Percentiles rank a stretch among this genome's conserved stretches.
These are phyloP conservation scores for Penicillium psychrosexuale DNA, from an alignment of 2,329 filamentous ascomycete genomes.

Conservation along the genomic window DNA sequence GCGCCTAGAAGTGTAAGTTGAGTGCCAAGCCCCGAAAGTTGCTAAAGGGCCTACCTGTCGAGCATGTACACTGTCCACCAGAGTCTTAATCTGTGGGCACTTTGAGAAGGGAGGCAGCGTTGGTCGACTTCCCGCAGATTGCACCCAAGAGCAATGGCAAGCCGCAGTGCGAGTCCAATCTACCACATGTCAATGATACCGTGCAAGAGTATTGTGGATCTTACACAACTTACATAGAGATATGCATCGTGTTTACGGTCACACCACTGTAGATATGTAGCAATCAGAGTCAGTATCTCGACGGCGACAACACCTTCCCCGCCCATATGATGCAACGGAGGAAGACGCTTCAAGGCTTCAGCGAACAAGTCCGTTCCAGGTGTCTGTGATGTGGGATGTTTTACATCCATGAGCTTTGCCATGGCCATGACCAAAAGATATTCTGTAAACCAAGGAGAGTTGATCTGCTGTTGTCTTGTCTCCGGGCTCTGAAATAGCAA, in stretches of 20 bases:
- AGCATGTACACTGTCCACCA: slow-evolving; percentile 28
- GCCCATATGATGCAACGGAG: slow-evolving; percentile 16
- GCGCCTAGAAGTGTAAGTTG: slow-evolving; percentile 11
- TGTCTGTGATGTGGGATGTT: slow-evolving; percentile 15
- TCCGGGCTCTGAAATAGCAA: slow-evolving; percentile 16
- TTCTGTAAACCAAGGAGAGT: slow-evolving; percentile 20
- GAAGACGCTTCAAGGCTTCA: slow-evolving; percentile 16
- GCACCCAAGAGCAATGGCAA: slow-evolving; percentile 21
- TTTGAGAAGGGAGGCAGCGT: slow-evolving; percentile 19
- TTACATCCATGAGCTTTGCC: slow-evolving; percentile 24
- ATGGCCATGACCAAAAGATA: slow-evolving; percentile 27
- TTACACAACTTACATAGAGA: slow-evolving; percentile 13
- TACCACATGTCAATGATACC: neutral
- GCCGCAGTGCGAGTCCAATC: slow-evolving; percentile 20
- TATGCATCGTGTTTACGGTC: slow-evolving; percentile 23
- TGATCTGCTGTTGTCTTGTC: slow-evolving; percentile 10
- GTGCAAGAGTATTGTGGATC: too few species aligned
- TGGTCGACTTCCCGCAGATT: slow-evolving; percentile 16
- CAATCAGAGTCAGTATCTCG: slow-evolving; percentile 18
- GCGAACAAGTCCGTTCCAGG: slow-evolving; percentile 19
- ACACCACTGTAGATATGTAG: slow-evolving; percentile 23
- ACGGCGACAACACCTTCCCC: slow-evolving; percentile 16
- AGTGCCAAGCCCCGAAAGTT: accelerated
- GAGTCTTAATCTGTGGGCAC: slow-evolving; percentile 19
- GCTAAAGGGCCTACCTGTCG: slow-evolving; percentile 11